Base-by-base conservation (phyloP, 176 grass and related monocot genomes). In the Triticum urartu region DNA sequence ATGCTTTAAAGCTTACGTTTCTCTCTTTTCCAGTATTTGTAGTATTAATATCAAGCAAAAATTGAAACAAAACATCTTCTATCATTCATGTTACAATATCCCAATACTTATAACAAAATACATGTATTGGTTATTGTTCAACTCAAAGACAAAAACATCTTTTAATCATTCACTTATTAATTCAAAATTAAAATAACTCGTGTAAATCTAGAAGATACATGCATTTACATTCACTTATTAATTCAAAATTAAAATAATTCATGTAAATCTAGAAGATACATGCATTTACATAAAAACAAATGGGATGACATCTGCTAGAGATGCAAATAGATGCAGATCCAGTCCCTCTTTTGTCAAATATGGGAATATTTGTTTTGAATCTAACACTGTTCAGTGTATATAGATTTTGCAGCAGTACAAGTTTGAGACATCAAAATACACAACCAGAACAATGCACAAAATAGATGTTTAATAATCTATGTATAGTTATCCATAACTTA, bases 101-200 rank as follows among this genome's bases (percentile, higher is more conserved):
- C 72, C 30, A 75, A 75, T 28, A 48, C n/a, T 75, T 75, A 24
- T 40, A 48, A 48, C 72, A 28, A 14, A 17, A 2, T 42, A 75
- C 72, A 75, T 48, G 72, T 52, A 82, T 30, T 75, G 24, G 43
- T 20, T 52, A 75, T 75, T 75, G 45, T 24, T 75, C 72, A 48
- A 48, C 71, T 26, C 24, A 48, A 17, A 48, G 22, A 75, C 72
- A 18, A 48, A 17, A 75, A 75, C 13, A 21, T 54, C 25, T 20
- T 72, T 18, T 32, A 76, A 76, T 20, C 73, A 54, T 76, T 54
- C 25, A 32, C 50, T 8, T 2, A 54, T 15, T 76, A 26, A 54
- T 75, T 75, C 25, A 30, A 30, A 30, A 32, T 50, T 30, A 25
- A 63, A 39, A 17, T 4, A 63, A 63, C 12, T 39, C 38, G 8